Evolutionary conservation across 192 early-diverging fungal species (phyloP), one percentile per base, ranked within the genome.

Genomic region (Entomortierella parvispora): DNA sequence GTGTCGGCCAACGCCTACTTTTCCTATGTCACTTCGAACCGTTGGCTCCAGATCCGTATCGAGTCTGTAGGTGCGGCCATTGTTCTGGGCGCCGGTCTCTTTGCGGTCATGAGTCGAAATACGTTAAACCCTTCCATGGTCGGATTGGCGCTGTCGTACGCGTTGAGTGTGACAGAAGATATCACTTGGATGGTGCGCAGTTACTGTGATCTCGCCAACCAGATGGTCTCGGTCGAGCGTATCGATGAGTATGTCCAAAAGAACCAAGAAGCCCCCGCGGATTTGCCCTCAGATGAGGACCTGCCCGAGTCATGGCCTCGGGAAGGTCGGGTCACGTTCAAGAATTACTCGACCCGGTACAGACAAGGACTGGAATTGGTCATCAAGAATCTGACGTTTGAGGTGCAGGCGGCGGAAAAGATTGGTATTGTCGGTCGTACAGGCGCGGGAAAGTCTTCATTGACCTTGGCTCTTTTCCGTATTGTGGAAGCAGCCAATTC

Each of bases 101-200:
- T 88, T n/a, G 83, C 94, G n/a, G 50, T 94, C 9, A 11, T 80
- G 15, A 74, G 60, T 17, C 37, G 61, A 20, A 29, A 62, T 23
- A n/a, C 23, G 18, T 81, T 95, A 28, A 88, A 90, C 58, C 86
- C 94, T 3, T 92, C 93, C 11, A 82, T 91, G 69, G 88, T 91
- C 32, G 91, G 89, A 8, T 56, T 90, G 54, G 69, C 85, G 20
- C 75, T 91, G 0, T 84, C 85, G 2, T 94, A 92, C 65, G 87
- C 93, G 9, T 71, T 91, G 8, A 81, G 80, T 12, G 84, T 93
- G 42, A 93, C 94, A 8, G 90, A 94, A 65, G 87, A 90, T 52
- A 71, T 96, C 28, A 92, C 91, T 63, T 95, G 91, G 94, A 86
- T 89, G 71, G 88, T 96, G 20, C 86, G 94, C 9, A 87, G 89